These are phyloP conservation scores for Lolium perenne DNA, from an alignment of 176 grass and related monocot genomes.

Conservation along the genomic window DNA sequence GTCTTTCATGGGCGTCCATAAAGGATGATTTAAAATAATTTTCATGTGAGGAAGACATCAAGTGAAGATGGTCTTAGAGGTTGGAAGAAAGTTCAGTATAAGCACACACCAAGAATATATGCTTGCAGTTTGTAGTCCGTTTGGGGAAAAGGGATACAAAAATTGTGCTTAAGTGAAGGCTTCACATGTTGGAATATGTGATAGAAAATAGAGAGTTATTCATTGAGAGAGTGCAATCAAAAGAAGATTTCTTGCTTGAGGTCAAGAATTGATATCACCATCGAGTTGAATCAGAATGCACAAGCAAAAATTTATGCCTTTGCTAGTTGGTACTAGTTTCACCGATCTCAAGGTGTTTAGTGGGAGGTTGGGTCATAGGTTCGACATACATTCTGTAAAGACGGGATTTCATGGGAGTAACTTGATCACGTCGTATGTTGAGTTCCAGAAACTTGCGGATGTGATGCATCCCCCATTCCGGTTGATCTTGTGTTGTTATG, in stretches of 20 bases:
- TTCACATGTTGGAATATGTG: too few relatives aligned
- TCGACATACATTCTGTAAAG: too few relatives aligned
- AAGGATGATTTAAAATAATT: not conserved
- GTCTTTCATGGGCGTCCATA: not conserved
- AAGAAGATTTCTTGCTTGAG: not conserved
- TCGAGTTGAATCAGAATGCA: not conserved
- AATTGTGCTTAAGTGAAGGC: too few relatives aligned
- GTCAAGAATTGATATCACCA: not conserved
- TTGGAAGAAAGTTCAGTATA: not conserved
- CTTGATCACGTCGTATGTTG: too few relatives aligned
- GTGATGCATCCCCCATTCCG: not conserved
- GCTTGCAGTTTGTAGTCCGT: not conserved
- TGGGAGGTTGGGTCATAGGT: too few relatives aligned
- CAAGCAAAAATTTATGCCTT: too few relatives aligned
- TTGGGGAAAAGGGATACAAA: too few relatives aligned
- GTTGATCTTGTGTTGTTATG: not conserved
- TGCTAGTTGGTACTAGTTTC: too few relatives aligned
- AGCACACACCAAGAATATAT: not conserved
- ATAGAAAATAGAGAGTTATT: too few relatives aligned
- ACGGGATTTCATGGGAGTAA: too few relatives aligned
- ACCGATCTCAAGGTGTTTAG: too few relatives aligned
- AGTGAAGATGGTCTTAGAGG: not conserved
- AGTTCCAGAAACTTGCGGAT: not conserved
- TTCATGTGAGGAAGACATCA: not conserved
- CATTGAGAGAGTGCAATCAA: too few relatives aligned